Evolutionary conservation across 305 asterid genomes (phyloP).

Genomic region (Striga hermonthica): DNA sequence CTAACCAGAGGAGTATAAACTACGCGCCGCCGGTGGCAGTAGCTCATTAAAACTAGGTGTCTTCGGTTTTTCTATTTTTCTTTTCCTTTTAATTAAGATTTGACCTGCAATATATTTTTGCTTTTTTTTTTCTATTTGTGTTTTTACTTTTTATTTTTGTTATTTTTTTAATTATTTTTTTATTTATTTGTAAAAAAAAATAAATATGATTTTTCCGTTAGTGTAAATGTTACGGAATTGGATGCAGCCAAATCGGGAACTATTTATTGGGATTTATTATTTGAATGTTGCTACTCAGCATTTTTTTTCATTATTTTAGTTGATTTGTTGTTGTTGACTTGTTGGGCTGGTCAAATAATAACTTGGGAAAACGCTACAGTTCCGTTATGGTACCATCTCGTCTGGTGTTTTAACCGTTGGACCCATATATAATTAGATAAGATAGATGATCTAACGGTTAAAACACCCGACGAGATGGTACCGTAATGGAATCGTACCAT

Average conservation of each 20-base stretch:
- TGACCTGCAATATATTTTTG: conserved; percentile 26
- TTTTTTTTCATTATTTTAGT: no score
- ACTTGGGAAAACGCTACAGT: no score
- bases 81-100: background rate
- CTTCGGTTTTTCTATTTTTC: background rate
- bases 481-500: no score
- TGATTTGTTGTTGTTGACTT: no score
- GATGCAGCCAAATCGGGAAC: background rate
- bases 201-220: background rate
- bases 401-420: no score
- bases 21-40: conserved; percentile 59
- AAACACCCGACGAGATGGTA: no score
- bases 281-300: no score
- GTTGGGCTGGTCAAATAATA: no score
- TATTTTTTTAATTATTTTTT: background rate
- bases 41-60: conserved; percentile 48
- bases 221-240: background rate
- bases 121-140: background rate
- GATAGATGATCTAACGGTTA: no score
- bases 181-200: background rate
- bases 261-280: no score
- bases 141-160: background rate
- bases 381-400: no score
- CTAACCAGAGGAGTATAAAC: conserved; percentile 72
- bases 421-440: no score